These are phyloP conservation scores for Xerocomus brunneocitrinus DNA, from an alignment of 768 basidiomycete genomes.

Conservation along the genomic window DNA sequence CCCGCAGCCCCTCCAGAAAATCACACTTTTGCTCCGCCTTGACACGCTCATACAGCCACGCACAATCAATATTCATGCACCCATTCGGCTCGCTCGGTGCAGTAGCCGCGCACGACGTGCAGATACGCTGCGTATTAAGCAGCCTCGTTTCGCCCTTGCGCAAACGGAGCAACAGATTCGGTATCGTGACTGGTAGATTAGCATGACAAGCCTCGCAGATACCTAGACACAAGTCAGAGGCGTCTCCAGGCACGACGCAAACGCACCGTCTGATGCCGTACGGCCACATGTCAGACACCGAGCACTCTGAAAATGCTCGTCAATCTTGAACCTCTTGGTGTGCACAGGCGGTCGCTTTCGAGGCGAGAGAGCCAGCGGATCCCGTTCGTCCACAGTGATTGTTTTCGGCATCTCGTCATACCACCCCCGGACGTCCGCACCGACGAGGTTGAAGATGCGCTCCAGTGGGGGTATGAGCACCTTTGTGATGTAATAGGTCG, in stretches of 20 bases:
- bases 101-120: slow-evolving; percentile 61
- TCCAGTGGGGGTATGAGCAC: slow-evolving; percentile 88
- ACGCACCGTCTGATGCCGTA: slow-evolving; percentile 48
- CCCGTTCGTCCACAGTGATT: slow-evolving; percentile 35
- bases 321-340: slow-evolving; percentile 50
- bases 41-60: slow-evolving; percentile 55
- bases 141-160: slow-evolving; percentile 53
- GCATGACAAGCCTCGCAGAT: slow-evolving; percentile 62
- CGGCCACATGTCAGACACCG: slow-evolving; percentile 69
- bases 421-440: slow-evolving; percentile 84
- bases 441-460: slow-evolving; percentile 86
- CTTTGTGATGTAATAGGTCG: slow-evolving; percentile 79
- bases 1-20: too few species aligned
- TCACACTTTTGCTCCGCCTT: slow-evolving; percentile 35
- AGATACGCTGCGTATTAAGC: slow-evolving; percentile 59
- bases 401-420: slow-evolving; percentile 81
- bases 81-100: slow-evolving; percentile 54
- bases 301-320: slow-evolving; percentile 68
- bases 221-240: slow-evolving; percentile 30
- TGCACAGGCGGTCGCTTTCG: slow-evolving; percentile 27
- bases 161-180: slow-evolving; percentile 51
- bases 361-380: slow-evolving; percentile 34
- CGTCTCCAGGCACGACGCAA: background rate
- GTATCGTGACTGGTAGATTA: slow-evolving; percentile 50
- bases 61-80: slow-evolving; percentile 86